These are phyloP conservation scores for Seiridium cupressi DNA, from an alignment of 2,329 filamentous ascomycete genomes.

Conservation along the genomic window DNA sequence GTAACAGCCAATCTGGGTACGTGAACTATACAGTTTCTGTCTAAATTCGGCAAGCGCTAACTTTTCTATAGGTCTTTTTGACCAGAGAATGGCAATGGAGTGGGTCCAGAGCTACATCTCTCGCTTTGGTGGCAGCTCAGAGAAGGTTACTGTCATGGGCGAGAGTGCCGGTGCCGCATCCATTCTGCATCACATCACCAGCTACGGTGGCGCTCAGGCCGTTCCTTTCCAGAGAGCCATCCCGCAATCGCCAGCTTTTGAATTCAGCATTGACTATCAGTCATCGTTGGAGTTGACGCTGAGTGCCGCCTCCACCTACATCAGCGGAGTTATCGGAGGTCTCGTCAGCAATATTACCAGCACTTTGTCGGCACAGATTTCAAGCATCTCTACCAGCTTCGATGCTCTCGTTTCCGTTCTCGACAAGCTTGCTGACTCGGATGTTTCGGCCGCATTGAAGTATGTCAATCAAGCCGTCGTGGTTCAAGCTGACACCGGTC, in stretches of 20 bases:
- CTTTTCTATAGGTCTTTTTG: neutral
- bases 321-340: neutral
- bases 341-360: neutral
- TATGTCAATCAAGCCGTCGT: constrained; percentile 1
- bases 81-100: constrained; percentile 43
- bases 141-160: constrained; percentile 39
- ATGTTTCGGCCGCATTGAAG: neutral
- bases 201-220: constrained; percentile 33
- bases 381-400: neutral
- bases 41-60: neutral
- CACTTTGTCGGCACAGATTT: neutral
- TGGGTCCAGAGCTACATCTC: constrained; percentile 48
- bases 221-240: constrained; percentile 18
- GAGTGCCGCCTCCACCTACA: constrained; percentile 7
- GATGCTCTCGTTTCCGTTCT: neutral
- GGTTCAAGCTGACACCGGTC: neutral
- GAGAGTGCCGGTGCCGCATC: constrained; percentile 49
- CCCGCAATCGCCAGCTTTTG: constrained; percentile 19
- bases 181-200: constrained; percentile 47
- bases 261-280: constrained; percentile 17
- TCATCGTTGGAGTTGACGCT: constrained; percentile 13
- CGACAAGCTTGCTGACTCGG: neutral
- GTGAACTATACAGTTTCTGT: neutral
- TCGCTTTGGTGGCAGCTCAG: constrained; percentile 39
- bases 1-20: constrained; percentile 41